Base-by-base conservation (phyloP, 1,284 basidiomycete genomes). In the Taiwanofungus camphoratus region DNA sequence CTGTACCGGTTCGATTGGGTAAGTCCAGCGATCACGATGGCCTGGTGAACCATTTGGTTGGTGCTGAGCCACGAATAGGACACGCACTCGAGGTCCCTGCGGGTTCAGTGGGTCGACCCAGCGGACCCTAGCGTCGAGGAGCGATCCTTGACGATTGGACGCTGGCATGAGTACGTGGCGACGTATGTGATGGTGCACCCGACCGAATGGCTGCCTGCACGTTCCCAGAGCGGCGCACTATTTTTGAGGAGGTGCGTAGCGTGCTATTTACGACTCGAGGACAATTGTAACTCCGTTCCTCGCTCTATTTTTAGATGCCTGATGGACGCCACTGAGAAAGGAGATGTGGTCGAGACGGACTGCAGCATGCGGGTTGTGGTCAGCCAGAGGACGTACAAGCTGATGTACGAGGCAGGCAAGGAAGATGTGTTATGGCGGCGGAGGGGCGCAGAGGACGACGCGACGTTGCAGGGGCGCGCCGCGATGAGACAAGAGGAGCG, bases 1-100 rank as follows among this genome's bases (percentile, higher is more conserved):
- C 67, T 98, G 48, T 98, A 91, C 69, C 80, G 89, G 50, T 70
- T 98, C 31, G 88, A 93, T 73, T 97, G 92, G 87, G 91, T 93
- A 62, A 59, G 82, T 68, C 20, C 22, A n/a, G n/a, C n/a, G n/a
- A n/a, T n/a, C n/a, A n/a, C n/a, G n/a, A n/a, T n/a, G n/a, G n/a
- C n/a, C n/a, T n/a, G n/a, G n/a, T n/a, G n/a, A n/a, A n/a, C n/a
- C n/a, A n/a, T n/a, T n/a, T n/a, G n/a, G n/a, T n/a, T n/a, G n/a
- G n/a, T n/a, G n/a, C n/a, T n/a, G n/a, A n/a, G n/a, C n/a, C n/a
- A n/a, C 26, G 15, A 8, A 15, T 20, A 93, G 90, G 74, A 83
- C 44, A 70, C 73, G 7, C 70, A 74, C 22, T 63, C 66, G 45
- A 79, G 82, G 60, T 73, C 67, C 39, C 73, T 97, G 59, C 73